Conservation (phyloP, 192 early-diverging fungal genomes). For the Backusella sp. region DNA sequence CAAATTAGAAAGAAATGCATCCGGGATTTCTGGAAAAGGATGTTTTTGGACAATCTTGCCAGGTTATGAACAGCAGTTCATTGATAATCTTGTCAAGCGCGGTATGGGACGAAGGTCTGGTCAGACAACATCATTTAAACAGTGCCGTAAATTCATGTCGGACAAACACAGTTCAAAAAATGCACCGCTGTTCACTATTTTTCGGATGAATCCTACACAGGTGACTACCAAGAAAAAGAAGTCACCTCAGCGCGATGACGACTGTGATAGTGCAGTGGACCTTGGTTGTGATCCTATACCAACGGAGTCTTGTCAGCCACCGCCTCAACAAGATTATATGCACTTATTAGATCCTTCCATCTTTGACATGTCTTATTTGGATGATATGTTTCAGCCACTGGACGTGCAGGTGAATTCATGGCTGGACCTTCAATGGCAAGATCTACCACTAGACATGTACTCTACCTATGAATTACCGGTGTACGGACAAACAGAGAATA, state of each 20-base stretch:
- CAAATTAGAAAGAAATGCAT: slow-evolving; percentile 61
- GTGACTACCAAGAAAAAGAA: not conserved
- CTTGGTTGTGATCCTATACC: not conserved
- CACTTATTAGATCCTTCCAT: not conserved
- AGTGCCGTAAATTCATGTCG: not conserved
- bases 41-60: slow-evolving; percentile 58
- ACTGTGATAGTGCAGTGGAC: slow-evolving; percentile 15
- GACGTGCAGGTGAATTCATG: not conserved
- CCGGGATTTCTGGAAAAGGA: slow-evolving; percentile 49
- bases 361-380: not conserved
- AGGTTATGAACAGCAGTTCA: slow-evolving; percentile 23
- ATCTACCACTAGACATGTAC: not conserved
- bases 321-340: not conserved
- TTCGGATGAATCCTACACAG: slow-evolving; percentile 13
- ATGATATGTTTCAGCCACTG: not conserved
- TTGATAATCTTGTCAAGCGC: slow-evolving; percentile 27
- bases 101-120: not conserved
- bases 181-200: slow-evolving; percentile 23
- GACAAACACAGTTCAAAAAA: not conserved
- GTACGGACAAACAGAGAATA: not conserved
- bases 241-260: not conserved
- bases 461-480: not conserved
- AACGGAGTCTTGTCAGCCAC: not conserved
- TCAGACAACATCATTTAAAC: not conserved
- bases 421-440: not conserved